Base-by-base conservation (phyloP, 1,284 basidiomycete genomes). In the Mycocalia duriaeana region DNA sequence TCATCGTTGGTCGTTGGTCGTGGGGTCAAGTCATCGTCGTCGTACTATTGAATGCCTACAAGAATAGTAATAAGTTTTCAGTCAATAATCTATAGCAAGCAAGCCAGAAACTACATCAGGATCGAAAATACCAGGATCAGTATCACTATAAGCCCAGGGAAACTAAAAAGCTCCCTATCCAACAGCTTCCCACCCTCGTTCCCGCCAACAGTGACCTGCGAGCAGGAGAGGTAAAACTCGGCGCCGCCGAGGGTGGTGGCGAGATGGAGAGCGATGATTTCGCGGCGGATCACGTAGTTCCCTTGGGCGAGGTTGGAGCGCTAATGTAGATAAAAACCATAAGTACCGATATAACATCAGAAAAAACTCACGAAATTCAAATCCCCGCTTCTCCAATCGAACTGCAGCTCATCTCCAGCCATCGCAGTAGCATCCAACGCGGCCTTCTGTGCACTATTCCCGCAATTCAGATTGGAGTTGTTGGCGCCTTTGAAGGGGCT, bases 151-250 rank as follows among this genome's bases (percentile, higher is more conserved):
- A 3, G 76, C 78, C 8, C 85, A 0, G 85, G 85, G 49, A 88
- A 68, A 9, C 57, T 63, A 14, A 84, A 83, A 25, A 78, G 72
- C 47, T 78, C 73, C 52, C 59, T 58, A 3, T 54, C 53, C 1
- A 55, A 57, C 1, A 81, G 73, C 0, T 50, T 57, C 25, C 75
- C 78, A 11, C 63, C 72, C 18, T 38, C 9, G 11, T 72, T 73
- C 19, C 82, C 83, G 2, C 70, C 69, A 35, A 89, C 66, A 19
- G 55, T 68, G 49, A 89, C 56, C 57, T 88, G 86, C 3, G 75
- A 62, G 60, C 85, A 89, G n/a, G 74, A 77, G 0, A 80, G 79
- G 60, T 88, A 89, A 68, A 85, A 87, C 64, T 88, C 85, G 14
- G 82, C 85, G 14, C 79, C 80, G 5, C 78, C 77, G 0, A 43